These are phyloP conservation scores for Psilocybe azurescens DNA, from an alignment of 768 basidiomycete species.

Conservation along the genomic window DNA sequence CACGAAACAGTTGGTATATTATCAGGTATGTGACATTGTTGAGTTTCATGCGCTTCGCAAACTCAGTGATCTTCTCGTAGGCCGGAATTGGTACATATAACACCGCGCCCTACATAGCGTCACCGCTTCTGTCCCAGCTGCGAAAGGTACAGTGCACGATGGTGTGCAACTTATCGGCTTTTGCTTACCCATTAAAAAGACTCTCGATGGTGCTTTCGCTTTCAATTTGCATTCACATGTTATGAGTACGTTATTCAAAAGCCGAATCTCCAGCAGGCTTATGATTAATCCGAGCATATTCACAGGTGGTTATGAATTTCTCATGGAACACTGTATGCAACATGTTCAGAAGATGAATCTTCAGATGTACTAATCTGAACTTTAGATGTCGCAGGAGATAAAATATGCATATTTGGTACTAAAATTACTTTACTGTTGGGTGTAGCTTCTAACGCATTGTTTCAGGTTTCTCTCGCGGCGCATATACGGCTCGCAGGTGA, in stretches of 20 bases:
- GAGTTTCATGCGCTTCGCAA: background rate
- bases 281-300: background rate
- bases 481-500: slow-evolving; percentile 62
- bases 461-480: slow-evolving; percentile 65
- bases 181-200: slow-evolving; percentile 29
- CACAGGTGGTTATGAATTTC: slow-evolving; percentile 58
- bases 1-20: slow-evolving; percentile 61
- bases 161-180: too few relatives aligned
- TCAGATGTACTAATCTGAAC: background rate
- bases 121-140: slow-evolving; percentile 39
- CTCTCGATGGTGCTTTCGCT: slow-evolving; percentile 54
- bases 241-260: slow-evolving; percentile 38
- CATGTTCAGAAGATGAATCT: background rate
- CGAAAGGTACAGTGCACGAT: slow-evolving; percentile 36
- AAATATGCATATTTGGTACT: slow-evolving; percentile 65
- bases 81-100: slow-evolving; percentile 58
- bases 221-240: slow-evolving; percentile 55
- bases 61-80: slow-evolving; percentile 27
- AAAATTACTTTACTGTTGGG: background rate
- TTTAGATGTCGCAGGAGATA: slow-evolving; percentile 55
- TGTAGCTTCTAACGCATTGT: background rate
- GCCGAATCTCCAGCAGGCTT: background rate
- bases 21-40: slow-evolving; percentile 42
- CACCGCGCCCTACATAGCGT: slow-evolving; percentile 39
- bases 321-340: slow-evolving; percentile 60